Percentiles rank a stretch among this genome's conserved stretches.
Conservation (phyloP, 2,329 filamentous ascomycete genomes). For the Fusarium xylarioides region DNA sequence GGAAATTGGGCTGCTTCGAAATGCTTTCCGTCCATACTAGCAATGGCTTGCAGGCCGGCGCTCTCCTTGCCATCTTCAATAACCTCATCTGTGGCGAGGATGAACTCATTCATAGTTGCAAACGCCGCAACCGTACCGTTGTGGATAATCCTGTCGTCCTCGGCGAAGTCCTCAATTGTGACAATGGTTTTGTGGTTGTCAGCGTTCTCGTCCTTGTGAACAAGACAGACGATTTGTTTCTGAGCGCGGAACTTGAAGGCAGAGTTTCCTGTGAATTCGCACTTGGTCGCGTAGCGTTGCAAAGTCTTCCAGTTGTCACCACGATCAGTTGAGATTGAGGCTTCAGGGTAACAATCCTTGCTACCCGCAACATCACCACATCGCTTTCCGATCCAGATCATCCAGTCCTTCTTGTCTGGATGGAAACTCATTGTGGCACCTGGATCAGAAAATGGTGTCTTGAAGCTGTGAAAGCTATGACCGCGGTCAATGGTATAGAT, state of each 20-base stretch:
- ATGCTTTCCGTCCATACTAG: slow-evolving; percentile 83
- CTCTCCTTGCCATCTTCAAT: slow-evolving; percentile 65
- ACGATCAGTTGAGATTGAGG: slow-evolving; percentile 81
- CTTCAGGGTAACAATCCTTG: slow-evolving; percentile 73
- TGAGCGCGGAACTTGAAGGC: slow-evolving; percentile 62
- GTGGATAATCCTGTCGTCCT: slow-evolving; percentile 62
- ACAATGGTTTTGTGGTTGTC: slow-evolving; percentile 74
- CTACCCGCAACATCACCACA: slow-evolving; percentile 65
- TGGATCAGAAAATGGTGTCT: slow-evolving; percentile 66
- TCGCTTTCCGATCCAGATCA: slow-evolving; percentile 86
- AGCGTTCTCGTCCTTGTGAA: slow-evolving; percentile 64
- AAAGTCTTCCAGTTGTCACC: slow-evolving; percentile 83
- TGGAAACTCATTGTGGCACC: slow-evolving; percentile 76
- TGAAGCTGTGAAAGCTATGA: slow-evolving; percentile 75
- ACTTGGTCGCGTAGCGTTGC: slow-evolving; percentile 78
- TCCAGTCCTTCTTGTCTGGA: slow-evolving; percentile 84
- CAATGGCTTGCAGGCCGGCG: slow-evolving; percentile 76
- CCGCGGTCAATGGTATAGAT: slow-evolving; percentile 87
- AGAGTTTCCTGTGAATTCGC: slow-evolving; percentile 81
- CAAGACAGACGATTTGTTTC: slow-evolving; percentile 68
- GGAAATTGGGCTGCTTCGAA: slow-evolving; percentile 91
- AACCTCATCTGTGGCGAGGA: slow-evolving; percentile 77
- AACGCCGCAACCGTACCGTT: slow-evolving; percentile 77
- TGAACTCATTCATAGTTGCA: slow-evolving; percentile 96
- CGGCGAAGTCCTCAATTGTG: slow-evolving; percentile 82